phyloP scores from a whole-genome alignment of 2,329 filamentous ascomycete species.

The Fusarium sacchari region DNA sequence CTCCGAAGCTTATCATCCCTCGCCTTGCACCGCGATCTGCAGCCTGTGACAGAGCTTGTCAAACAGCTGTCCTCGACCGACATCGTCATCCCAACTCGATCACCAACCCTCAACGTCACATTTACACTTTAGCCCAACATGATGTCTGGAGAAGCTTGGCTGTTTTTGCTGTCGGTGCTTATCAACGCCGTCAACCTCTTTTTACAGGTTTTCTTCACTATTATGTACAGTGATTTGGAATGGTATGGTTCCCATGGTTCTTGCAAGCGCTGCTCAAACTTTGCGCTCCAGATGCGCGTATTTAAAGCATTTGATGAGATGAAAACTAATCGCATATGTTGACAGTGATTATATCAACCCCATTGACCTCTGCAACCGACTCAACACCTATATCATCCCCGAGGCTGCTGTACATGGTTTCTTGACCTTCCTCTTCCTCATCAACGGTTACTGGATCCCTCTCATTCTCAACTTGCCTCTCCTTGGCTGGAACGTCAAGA shows the following conservation, averaged over 20 bases:
- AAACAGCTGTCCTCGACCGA: slow-evolving; percentile 43
- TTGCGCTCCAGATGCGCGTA: slow-evolving; percentile 31
- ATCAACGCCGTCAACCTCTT: slow-evolving; percentile 99
- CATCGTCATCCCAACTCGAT: slow-evolving; percentile 23
- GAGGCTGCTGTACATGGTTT: slow-evolving; percentile 98
- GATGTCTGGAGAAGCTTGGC: slow-evolving; percentile 98
- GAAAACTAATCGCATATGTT: slow-evolving; percentile 27
- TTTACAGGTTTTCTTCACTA: slow-evolving; percentile 99
- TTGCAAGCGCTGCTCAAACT: slow-evolving; percentile 15
- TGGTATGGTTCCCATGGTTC: slow-evolving; percentile 71
- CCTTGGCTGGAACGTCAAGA: slow-evolving; percentile 94
- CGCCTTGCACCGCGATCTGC: slow-evolving; percentile 20
- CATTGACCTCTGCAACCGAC: slow-evolving; percentile 99
- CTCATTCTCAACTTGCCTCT: slow-evolving; percentile 92
- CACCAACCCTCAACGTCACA: slow-evolving; percentile 10
- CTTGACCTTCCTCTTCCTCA: slow-evolving; percentile 93
- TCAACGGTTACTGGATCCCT: slow-evolving; percentile 98
- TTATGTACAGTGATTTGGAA: slow-evolving; percentile 99
- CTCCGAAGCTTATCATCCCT: slow-evolving; percentile 29
- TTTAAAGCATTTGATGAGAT: background rate
- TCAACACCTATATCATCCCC: slow-evolving; percentile 99
- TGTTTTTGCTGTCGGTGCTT: slow-evolving; percentile 96
- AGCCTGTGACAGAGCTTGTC: slow-evolving; percentile 44
- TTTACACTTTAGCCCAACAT: slow-evolving; percentile 43
- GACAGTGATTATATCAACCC: slow-evolving; percentile 98